These are phyloP conservation scores for Mollisia scopiformis DNA, from an alignment of 2,329 filamentous ascomycete species.

Conservation along the genomic window DNA sequence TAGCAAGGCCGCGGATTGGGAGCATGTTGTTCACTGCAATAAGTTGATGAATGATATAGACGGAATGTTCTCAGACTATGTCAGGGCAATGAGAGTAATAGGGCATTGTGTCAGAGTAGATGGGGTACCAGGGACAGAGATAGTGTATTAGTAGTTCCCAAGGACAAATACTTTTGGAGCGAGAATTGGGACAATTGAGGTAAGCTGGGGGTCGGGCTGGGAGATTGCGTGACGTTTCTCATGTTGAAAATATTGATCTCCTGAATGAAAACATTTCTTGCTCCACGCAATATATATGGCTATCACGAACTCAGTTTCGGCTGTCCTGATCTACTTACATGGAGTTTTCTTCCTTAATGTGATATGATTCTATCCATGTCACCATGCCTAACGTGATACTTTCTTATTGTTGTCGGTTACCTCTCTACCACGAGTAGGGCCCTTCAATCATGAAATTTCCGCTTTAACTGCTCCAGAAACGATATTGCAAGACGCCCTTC, in stretches of 20 bases:
- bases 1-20: neutral
- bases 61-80: neutral
- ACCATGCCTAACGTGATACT: too few species aligned
- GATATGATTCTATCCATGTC: too few species aligned
- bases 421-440: neutral
- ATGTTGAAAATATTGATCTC: too few species aligned
- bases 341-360: too few species aligned
- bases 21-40: neutral
- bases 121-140: neutral
- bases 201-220: too few species aligned
- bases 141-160: too few species aligned
- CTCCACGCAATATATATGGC: neutral
- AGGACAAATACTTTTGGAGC: too few species aligned
- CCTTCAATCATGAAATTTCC: neutral
- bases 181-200: too few species aligned
- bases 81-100: neutral
- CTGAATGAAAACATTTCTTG: neutral
- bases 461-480: neutral
- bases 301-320: neutral
- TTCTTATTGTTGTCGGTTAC: too few species aligned
- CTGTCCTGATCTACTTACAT: neutral
- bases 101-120: conserved; percentile 6
- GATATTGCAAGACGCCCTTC: neutral
- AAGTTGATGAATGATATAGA: neutral
- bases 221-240: too few species aligned